Evolutionary conservation across 345 rosid species (phyloP).

Genomic region (Salix dunnii): DNA sequence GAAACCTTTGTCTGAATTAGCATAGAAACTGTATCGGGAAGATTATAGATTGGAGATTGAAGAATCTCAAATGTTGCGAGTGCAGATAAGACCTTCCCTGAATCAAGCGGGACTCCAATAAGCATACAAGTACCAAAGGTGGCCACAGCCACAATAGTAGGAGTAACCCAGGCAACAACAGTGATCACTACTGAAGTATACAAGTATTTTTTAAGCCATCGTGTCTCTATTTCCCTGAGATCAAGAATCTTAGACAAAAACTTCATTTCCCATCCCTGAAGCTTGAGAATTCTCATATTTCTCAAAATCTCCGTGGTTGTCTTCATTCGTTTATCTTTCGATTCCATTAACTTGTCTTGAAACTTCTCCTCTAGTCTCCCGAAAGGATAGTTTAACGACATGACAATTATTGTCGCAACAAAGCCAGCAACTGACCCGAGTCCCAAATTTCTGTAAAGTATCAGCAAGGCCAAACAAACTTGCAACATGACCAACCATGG

Average conservation of each 20-base stretch:
- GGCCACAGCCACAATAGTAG: constrained; percentile 22
- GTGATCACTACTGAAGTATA: constrained; percentile 13
- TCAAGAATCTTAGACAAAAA: constrained; percentile 31
- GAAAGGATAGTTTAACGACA: constrained; percentile 27
- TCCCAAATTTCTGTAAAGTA: constrained; percentile 31
- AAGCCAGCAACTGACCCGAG: constrained; percentile 21
- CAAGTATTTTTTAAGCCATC: constrained; percentile 33
- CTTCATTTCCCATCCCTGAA: constrained; percentile 42
- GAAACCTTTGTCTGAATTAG: constrained; percentile 33
- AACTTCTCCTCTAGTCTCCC: constrained; percentile 23
- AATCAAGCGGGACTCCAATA: constrained; percentile 26
- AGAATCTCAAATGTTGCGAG: constrained; percentile 34
- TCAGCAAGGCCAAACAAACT: constrained; percentile 25
- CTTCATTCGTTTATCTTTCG: constrained; percentile 35
- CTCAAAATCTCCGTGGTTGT: constrained; percentile 28
- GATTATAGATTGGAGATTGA: constrained; percentile 27
- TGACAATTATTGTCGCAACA: constrained; percentile 18
- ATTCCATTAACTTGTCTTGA: constrained; percentile 32
- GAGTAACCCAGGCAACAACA: constrained; percentile 26
- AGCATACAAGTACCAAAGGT: constrained; percentile 36
- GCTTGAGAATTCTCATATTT: constrained; percentile 38
- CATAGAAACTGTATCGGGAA: constrained; percentile 34
- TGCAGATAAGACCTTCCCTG: constrained; percentile 36
- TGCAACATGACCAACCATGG: constrained; percentile 30
- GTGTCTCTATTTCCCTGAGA: constrained; percentile 23